A percentile compares a stretch with the other conserved stretches of the same genome.
Evolutionary conservation across 345 rosid species (phyloP).

Genomic region (Gossypium australe): DNA sequence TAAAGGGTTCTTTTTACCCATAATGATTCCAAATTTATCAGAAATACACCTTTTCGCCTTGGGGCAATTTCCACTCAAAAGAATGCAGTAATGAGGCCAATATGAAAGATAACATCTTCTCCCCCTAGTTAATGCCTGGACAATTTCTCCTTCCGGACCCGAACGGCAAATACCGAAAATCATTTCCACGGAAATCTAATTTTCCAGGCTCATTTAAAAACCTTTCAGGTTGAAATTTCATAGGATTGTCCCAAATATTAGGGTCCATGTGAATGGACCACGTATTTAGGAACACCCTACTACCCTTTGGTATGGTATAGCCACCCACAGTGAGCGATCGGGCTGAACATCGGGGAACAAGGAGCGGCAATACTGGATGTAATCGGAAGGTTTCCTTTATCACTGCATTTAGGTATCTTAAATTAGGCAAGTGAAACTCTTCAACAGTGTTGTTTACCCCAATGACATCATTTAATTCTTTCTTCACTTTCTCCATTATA

Average conservation of each 20-base stretch:
- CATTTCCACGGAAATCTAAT: background rate
- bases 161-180: background rate
- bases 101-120: background rate
- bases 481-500: background rate
- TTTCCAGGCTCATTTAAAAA: background rate
- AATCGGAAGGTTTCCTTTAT: conserved; percentile 5
- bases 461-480: background rate
- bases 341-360: background rate
- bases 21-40: background rate
- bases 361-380: background rate
- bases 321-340: background rate
- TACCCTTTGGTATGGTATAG: background rate
- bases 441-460: background rate
- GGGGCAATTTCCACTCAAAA: background rate
- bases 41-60: background rate
- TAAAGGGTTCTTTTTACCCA: background rate
- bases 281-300: background rate
- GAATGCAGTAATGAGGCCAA: background rate
- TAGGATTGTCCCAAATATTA: background rate
- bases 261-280: conserved; percentile 9
- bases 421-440: background rate
- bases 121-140: background rate
- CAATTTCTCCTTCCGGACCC: conserved; percentile 5
- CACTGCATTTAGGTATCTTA: conserved; percentile 5
- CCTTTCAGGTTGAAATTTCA: conserved; percentile 2